Percentiles rank a stretch among this genome's conserved stretches.
phyloP scores from a whole-genome alignment of 495 filamentous ascomycete genomes.

The Tuber borchii region DNA sequence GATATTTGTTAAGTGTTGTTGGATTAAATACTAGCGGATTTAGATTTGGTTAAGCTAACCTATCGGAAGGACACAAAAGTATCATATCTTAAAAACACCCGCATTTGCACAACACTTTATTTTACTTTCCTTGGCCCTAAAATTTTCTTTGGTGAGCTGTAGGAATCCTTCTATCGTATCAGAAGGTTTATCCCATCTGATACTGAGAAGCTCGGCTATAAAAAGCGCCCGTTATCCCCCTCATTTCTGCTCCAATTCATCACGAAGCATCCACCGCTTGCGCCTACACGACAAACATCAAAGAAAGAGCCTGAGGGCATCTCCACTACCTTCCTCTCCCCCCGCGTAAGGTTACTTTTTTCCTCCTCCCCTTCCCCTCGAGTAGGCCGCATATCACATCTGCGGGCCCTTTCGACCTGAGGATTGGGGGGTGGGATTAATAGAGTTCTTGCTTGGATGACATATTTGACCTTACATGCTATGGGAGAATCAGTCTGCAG shows the following conservation, averaged over 20 bases:
- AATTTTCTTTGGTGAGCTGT: not conserved
- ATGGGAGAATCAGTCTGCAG: not conserved
- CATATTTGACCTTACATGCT: not conserved
- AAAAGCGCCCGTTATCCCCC: not conserved
- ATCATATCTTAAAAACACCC: not conserved
- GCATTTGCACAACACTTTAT: not conserved
- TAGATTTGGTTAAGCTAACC: not conserved
- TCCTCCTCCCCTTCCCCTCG: not conserved
- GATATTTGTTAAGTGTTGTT: not conserved
- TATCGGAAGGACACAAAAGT: not conserved
- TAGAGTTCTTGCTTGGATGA: not conserved
- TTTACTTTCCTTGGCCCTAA: not conserved
- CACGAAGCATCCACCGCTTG: not conserved
- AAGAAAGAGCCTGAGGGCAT: not conserved
- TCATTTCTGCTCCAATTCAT: not conserved
- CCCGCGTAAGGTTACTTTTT: not conserved
- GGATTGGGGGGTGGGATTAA: constrained; percentile 5
- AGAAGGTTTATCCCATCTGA: not conserved
- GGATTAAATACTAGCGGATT: not conserved
- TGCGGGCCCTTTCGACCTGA: not conserved
- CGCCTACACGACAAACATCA: not conserved
- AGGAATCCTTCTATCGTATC: not conserved
- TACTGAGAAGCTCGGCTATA: not conserved
- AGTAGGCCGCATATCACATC: not conserved
- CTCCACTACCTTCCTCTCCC: not conserved